Conservation (phyloP, 768 basidiomycete species). For the Termitomyces sp. region DNA sequence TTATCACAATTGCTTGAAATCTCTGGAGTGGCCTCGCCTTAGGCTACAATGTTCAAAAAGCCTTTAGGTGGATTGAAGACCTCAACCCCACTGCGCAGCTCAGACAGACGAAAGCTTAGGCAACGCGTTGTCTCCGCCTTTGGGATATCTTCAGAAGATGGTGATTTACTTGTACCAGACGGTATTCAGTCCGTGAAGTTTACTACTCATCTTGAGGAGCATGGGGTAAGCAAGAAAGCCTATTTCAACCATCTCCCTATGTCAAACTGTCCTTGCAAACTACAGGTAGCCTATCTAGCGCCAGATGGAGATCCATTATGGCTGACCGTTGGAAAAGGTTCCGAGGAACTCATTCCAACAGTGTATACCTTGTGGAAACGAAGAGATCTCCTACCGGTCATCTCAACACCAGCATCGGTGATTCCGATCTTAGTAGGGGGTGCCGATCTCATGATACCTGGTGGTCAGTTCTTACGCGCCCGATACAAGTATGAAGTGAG, state of each 20-base stretch:
- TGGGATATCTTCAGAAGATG: slow-evolving; percentile 48
- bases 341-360: slow-evolving; percentile 71
- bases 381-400: slow-evolving; percentile 58
- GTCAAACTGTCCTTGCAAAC: not conserved
- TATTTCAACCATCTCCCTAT: not conserved
- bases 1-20: slow-evolving; percentile 2
- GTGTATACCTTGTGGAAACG: slow-evolving; percentile 82
- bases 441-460: slow-evolving; percentile 89
- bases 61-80: slow-evolving; percentile 66
- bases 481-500: not conserved
- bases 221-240: slow-evolving; percentile 42
- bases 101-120: slow-evolving; percentile 69
- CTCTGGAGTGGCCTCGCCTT: not conserved
- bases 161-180: slow-evolving; percentile 70
- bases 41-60: slow-evolving; percentile 71
- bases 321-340: slow-evolving; percentile 70
- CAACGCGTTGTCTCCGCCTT: slow-evolving; percentile 52
- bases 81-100: slow-evolving; percentile 69
- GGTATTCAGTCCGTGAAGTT: slow-evolving; percentile 69
- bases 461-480: slow-evolving; percentile 46
- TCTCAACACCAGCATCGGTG: slow-evolving; percentile 71
- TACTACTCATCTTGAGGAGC: slow-evolving; percentile 57
- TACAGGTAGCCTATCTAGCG: slow-evolving; percentile 60
- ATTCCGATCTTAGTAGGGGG: slow-evolving; percentile 70
- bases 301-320: slow-evolving; percentile 71